phyloP scores from a whole-genome alignment of 2,329 filamentous ascomycete genomes.

The Seiridium unicorne region DNA sequence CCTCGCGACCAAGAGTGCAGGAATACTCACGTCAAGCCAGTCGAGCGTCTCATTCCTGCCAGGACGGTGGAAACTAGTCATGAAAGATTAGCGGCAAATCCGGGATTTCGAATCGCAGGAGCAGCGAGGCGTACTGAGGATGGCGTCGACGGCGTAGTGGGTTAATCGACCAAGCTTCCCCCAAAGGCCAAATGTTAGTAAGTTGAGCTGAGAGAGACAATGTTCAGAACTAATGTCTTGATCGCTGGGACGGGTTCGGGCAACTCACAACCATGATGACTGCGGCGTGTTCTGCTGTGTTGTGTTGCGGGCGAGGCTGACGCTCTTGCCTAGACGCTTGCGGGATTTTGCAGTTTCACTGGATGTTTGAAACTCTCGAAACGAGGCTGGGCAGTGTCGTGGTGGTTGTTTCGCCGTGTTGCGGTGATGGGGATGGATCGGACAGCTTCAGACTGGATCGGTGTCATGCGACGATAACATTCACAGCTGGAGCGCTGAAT shows the following conservation, averaged over 20 bases:
- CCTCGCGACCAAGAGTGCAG: constrained; percentile 11
- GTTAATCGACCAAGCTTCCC: constrained; percentile 87
- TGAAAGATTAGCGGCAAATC: constrained; percentile 15
- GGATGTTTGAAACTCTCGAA: neutral
- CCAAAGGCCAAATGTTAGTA: constrained; percentile 67
- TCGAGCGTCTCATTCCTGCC: constrained; percentile 95
- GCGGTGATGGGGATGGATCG: neutral
- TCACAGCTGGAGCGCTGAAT: neutral
- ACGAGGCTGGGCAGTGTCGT: neutral
- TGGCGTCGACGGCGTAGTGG: constrained; percentile 95
- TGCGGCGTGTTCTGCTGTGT: no score
- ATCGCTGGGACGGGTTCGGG: neutral
- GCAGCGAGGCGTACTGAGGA: constrained; percentile 66
- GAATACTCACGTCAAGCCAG: constrained; percentile 86
- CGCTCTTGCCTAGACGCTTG: neutral
- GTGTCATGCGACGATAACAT: neutral
- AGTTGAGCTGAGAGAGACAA: constrained; percentile 57
- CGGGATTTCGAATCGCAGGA: neutral
- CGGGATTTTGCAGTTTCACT: neutral
- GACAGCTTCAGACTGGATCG: neutral
- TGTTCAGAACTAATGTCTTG: constrained; percentile 34
- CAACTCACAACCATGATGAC: constrained; percentile 10
- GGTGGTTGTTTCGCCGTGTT: neutral
- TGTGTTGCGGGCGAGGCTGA: neutral
- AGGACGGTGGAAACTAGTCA: constrained; percentile 85